A percentile compares a stretch with the other conserved stretches of the same genome.
phyloP scores from a whole-genome alignment of 352 stramenopile genomes.

The Phytophthora colocasiae region DNA sequence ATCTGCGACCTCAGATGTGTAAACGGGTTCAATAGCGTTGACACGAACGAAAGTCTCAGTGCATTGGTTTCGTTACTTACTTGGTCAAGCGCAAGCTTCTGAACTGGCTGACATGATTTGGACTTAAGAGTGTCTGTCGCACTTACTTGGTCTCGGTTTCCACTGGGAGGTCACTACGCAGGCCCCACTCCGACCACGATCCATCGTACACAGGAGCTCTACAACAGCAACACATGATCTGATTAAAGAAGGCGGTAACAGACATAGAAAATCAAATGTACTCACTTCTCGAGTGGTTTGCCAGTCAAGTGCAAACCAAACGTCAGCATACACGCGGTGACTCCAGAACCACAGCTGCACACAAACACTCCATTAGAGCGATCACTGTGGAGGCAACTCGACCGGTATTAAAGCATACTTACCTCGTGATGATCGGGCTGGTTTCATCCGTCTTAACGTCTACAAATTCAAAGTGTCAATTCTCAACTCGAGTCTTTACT shows the following conservation, averaged over 20 bases:
- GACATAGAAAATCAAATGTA: not conserved
- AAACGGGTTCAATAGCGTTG: conserved; percentile 22
- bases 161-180: conserved; percentile 65
- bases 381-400: not conserved
- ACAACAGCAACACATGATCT: conserved; percentile 1
- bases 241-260: conserved; percentile 8
- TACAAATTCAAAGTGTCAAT: conserved; percentile 26
- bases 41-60: conserved; percentile 14
- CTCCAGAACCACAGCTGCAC: conserved; percentile 74
- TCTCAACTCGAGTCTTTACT: not conserved
- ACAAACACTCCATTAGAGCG: conserved; percentile 10
- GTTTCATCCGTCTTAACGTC: conserved; percentile 63
- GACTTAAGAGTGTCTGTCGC: not conserved
- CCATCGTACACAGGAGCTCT: conserved; percentile 90
- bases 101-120: conserved; percentile 3
- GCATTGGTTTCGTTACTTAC: conserved; percentile 13
- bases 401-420: not conserved
- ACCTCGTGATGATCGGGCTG: conserved; percentile 80
- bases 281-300: conserved; percentile 77
- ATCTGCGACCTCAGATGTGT: not conserved
- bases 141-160: conserved; percentile 34
- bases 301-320: conserved; percentile 71
- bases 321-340: conserved; percentile 70
- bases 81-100: conserved; percentile 9
- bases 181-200: conserved; percentile 89